phyloP scores from a whole-genome alignment of 2,329 filamentous ascomycete species.

The Colletotrichum nymphaeae region DNA sequence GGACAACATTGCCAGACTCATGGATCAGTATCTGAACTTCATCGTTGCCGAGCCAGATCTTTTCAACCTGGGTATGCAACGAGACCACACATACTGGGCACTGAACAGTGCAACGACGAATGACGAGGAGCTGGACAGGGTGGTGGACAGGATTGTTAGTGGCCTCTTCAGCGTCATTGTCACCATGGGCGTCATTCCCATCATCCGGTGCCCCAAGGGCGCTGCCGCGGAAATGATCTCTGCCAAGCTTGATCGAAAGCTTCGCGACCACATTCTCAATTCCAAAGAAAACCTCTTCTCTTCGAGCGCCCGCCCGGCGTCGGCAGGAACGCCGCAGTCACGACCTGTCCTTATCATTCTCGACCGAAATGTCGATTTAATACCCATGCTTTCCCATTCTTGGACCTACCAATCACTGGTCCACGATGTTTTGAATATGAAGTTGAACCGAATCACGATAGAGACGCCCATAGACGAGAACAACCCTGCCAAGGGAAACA shows the following conservation, averaged over 20 bases:
- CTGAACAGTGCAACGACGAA: slow-evolving; percentile 92
- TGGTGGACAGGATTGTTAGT: slow-evolving; percentile 92
- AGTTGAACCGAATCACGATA: slow-evolving; percentile 92
- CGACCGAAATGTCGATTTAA: slow-evolving; percentile 93
- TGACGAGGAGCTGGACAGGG: slow-evolving; percentile 87
- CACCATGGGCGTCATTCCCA: slow-evolving; percentile 98
- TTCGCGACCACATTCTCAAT: slow-evolving; percentile 95
- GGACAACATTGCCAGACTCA: slow-evolving; percentile 91
- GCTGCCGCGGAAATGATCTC: slow-evolving; percentile 95
- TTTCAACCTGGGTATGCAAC: slow-evolving; percentile 90
- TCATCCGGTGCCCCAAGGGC: slow-evolving; percentile 93
- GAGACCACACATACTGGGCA: slow-evolving; percentile 89
- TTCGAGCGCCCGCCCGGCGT: slow-evolving; percentile 65
- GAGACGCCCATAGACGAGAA: slow-evolving; percentile 84
- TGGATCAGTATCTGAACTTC: slow-evolving; percentile 97
- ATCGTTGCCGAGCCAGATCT: slow-evolving; percentile 95
- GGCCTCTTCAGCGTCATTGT: slow-evolving; percentile 98
- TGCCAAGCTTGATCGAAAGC: slow-evolving; percentile 92
- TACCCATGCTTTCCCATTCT: slow-evolving; percentile 98
- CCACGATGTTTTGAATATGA: slow-evolving; percentile 68
- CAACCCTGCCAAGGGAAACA: slow-evolving; percentile 78
- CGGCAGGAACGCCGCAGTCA: slow-evolving; percentile 74
- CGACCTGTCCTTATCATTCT: slow-evolving; percentile 92
- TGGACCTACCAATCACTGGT: slow-evolving; percentile 85
- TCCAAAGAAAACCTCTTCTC: slow-evolving; percentile 98